These are phyloP conservation scores for Pythium phragmitis DNA, from an alignment of 352 stramenopile species.

Conservation along the genomic window DNA sequence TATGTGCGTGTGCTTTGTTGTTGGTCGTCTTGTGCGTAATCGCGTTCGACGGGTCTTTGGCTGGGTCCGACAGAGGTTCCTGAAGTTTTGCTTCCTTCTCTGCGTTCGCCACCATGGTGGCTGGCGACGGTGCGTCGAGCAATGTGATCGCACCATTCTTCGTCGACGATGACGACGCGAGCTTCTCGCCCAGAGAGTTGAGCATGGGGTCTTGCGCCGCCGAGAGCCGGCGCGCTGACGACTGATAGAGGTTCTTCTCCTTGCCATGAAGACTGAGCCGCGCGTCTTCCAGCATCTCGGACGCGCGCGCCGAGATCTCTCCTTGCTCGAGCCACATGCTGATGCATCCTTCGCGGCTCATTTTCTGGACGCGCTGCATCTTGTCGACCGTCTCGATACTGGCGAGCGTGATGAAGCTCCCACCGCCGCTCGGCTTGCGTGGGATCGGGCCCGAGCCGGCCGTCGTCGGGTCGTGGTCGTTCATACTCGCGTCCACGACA, in stretches of 20 bases:
- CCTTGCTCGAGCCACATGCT: constrained; percentile 83
- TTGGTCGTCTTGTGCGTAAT: not conserved
- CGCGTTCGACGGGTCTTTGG: not conserved
- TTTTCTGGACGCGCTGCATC: constrained; percentile 29
- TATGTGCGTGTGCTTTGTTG: constrained; percentile 1
- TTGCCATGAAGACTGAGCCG: constrained; percentile 76
- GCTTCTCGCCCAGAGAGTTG: constrained; percentile 63
- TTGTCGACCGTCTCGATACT: constrained; percentile 16
- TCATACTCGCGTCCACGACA: not conserved
- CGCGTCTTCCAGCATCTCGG: constrained; percentile 81
- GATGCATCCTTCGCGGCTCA: constrained; percentile 68
- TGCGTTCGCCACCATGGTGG: not conserved
- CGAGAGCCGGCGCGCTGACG: constrained; percentile 59
- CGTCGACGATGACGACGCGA: constrained; percentile 37
- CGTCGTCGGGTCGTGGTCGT: constrained; percentile 30
- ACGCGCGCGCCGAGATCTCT: constrained; percentile 77
- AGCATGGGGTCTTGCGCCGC: constrained; percentile 67
- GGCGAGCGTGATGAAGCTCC: constrained; percentile 1
- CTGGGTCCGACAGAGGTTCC: not conserved
- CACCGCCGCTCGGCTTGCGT: constrained; percentile 13
- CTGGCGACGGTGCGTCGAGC: constrained; percentile 15
- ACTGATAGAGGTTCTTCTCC: constrained; percentile 78
- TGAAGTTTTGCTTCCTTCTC: not conserved
- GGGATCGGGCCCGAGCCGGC: not conserved
- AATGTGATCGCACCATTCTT: constrained; percentile 27